Percentiles rank a stretch among this genome's conserved stretches.
These are phyloP conservation scores for Aphanomyces cochlioides DNA, from an alignment of 352 stramenopile genomes.

Conservation along the genomic window DNA sequence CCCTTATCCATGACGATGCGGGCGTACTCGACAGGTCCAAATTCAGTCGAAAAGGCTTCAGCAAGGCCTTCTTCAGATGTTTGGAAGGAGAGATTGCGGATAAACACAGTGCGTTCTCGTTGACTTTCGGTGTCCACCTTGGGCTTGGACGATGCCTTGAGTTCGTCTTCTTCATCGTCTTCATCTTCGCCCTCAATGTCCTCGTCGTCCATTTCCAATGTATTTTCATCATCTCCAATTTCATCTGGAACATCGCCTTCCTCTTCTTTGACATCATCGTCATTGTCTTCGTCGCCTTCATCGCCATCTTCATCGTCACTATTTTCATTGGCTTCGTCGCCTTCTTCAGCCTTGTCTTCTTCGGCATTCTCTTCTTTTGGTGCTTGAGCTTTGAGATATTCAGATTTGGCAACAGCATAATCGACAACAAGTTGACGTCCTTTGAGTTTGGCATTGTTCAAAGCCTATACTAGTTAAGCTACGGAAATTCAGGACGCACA, in stretches of 20 bases:
- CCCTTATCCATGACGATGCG: constrained; percentile 74
- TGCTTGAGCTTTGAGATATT: constrained; percentile 61
- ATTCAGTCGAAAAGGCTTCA: constrained; percentile 61
- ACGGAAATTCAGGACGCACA: background rate
- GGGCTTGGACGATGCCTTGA: constrained; percentile 30
- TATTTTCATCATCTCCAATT: constrained; percentile 42
- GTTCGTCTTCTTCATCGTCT: constrained; percentile 40
- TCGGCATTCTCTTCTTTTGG: constrained; percentile 14
- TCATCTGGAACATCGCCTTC: constrained; percentile 33
- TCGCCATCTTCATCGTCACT: constrained; percentile 33
- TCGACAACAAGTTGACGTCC: constrained; percentile 83
- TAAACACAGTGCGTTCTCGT: constrained; percentile 74
- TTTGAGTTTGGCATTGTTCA: constrained; percentile 76
- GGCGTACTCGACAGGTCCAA: constrained; percentile 74
- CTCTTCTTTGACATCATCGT: constrained; percentile 35
- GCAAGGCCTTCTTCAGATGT: constrained; percentile 64
- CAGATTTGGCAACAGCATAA: constrained; percentile 73
- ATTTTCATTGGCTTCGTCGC: constrained; percentile 34
- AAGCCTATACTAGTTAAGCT: constrained; percentile 32
- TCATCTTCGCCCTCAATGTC: constrained; percentile 24
- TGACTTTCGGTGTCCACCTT: constrained; percentile 73
- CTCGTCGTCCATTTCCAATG: constrained; percentile 37
- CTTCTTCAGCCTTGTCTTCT: constrained; percentile 1
- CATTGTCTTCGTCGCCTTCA: constrained; percentile 32
- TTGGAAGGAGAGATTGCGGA: constrained; percentile 84